These are phyloP conservation scores for Vanrija humicola DNA, from an alignment of 1,284 basidiomycete species.

Conservation along the genomic window DNA sequence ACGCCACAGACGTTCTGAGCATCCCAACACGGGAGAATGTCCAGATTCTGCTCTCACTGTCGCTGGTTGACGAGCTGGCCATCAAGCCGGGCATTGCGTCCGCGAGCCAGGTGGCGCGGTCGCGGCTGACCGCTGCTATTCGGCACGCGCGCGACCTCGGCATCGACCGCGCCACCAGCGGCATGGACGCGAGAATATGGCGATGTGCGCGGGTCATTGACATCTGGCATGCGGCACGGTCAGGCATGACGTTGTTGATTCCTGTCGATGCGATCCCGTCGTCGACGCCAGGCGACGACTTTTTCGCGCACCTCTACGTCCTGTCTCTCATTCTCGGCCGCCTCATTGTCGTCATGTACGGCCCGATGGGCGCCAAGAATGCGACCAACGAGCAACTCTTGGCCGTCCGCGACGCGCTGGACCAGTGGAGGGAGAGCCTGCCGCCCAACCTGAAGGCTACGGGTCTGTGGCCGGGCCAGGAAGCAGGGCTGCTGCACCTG, in stretches of 20 bases:
- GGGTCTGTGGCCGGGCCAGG: constrained; percentile 16
- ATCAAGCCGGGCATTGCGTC: constrained; percentile 16
- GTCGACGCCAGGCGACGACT: constrained; percentile 1
- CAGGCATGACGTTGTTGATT: constrained; percentile 13
- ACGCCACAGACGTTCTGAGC: constrained; percentile 19
- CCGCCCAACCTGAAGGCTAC: constrained; percentile 8
- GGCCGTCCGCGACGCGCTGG: constrained; percentile 14
- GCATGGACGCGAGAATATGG: constrained; percentile 20
- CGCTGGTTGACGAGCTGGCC: constrained; percentile 26
- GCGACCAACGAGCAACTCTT: constrained; percentile 13
- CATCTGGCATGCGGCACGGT: constrained; percentile 23
- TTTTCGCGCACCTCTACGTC: constrained; percentile 14
- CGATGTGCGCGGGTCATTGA: constrained; percentile 23
- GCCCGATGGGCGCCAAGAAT: constrained; percentile 15
- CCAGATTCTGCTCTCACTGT: constrained; percentile 21
- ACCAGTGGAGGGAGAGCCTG: constrained; percentile 15
- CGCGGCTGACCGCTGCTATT: constrained; percentile 20
- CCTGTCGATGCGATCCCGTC: neutral
- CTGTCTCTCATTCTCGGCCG: constrained; percentile 14
- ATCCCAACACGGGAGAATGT: constrained; percentile 22
- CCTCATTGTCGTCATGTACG: constrained; percentile 19
- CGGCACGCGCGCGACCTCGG: constrained; percentile 25
- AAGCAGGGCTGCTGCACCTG: constrained; percentile 23
- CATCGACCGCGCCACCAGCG: constrained; percentile 8
- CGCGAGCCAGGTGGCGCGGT: constrained; percentile 12